Evolutionary conservation across 306 rosid species (phyloP).

Genomic region (Corylus avellana): DNA sequence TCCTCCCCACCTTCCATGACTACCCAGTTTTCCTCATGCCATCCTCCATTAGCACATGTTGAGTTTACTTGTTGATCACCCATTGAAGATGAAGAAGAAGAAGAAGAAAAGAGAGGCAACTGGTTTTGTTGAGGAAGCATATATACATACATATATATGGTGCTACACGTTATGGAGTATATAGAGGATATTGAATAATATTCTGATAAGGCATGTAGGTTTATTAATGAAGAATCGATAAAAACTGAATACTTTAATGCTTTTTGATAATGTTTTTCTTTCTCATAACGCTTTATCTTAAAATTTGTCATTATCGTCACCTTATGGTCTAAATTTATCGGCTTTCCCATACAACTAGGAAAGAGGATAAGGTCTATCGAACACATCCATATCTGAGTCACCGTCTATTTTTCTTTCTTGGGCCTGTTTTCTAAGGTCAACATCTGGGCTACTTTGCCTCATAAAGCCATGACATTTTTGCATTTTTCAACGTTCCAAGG

Average conservation of each 20-base stretch:
- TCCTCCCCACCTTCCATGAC: conserved; percentile 39
- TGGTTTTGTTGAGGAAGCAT: background rate
- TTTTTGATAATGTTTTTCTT: background rate
- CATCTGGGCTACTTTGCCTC: conserved; percentile 61
- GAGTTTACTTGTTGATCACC: conserved; percentile 21
- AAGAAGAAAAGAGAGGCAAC: conserved; percentile 2
- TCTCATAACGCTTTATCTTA: conserved; percentile 15
- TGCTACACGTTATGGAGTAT: too few relatives aligned
- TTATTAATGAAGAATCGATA: conserved; percentile 34
- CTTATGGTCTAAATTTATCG: conserved; percentile 52
- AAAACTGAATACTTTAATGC: conserved; percentile 24
- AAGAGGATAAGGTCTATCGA: conserved; percentile 74
- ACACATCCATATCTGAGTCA: conserved; percentile 66
- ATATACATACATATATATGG: background rate
- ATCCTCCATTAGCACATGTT: conserved; percentile 4
- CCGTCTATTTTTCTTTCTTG: conserved; percentile 21
- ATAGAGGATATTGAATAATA: too few relatives aligned
- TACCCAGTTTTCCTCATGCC: conserved; percentile 25
- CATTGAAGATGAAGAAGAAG: conserved; percentile 6
- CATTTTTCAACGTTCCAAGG: conserved; percentile 41
- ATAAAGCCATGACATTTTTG: conserved; percentile 61
- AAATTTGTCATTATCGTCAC: conserved; percentile 42
- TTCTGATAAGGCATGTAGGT: background rate
- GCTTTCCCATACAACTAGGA: conserved; percentile 42
- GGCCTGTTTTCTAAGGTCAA: conserved; percentile 48